phyloP scores from a whole-genome alignment of 1,284 basidiomycete species.

The Ceratobasidium theobromae region DNA sequence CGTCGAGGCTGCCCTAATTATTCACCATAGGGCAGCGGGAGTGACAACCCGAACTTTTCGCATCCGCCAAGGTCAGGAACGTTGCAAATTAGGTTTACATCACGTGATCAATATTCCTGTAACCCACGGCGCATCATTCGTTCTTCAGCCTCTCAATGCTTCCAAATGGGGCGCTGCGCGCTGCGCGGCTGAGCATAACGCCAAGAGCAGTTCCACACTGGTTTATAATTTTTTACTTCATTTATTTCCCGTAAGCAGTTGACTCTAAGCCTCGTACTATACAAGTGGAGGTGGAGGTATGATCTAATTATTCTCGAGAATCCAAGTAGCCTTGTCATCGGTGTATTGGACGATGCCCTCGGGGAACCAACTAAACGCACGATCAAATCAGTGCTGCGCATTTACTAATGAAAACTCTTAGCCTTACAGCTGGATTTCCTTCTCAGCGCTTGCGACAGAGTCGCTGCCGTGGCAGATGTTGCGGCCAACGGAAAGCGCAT shows the following conservation, averaged over 20 bases:
- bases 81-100: no score
- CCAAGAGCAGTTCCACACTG: background rate
- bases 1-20: no score
- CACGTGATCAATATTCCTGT: no score
- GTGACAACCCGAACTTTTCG: no score
- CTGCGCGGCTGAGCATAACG: no score
- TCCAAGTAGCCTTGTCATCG: conserved; percentile 67
- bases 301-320: conserved; percentile 91
- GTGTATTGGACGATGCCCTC: conserved; percentile 80
- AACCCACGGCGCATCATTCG: no score
- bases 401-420: background rate
- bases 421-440: conserved; percentile 85
- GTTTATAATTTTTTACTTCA: background rate
- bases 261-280: no score
- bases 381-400: conserved; percentile 37
- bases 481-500: conserved; percentile 87
- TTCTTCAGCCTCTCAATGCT: no score
- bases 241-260: background rate
- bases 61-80: no score
- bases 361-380: conserved; percentile 76
- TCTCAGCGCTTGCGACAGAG: conserved; percentile 85
- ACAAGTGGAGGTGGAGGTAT: conserved; percentile 28
- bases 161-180: no score
- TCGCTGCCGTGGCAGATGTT: conserved; percentile 97
- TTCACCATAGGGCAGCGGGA: no score